These are phyloP conservation scores for Lachnellula cervina DNA, from an alignment of 2,329 filamentous ascomycete species.

Conservation along the genomic window DNA sequence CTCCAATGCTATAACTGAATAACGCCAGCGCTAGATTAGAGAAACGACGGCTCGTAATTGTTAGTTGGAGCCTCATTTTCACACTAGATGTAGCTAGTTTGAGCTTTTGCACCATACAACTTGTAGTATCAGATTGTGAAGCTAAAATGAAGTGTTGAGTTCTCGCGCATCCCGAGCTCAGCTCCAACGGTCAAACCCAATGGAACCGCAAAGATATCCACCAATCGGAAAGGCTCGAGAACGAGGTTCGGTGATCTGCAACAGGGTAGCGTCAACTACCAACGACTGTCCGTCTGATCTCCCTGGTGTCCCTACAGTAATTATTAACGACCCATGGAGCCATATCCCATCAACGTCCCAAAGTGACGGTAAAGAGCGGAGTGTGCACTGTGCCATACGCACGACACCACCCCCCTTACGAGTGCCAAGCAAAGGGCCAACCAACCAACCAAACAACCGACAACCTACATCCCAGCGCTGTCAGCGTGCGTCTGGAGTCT, in stretches of 20 bases:
- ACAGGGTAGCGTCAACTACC: background rate
- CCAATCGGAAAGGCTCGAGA: background rate
- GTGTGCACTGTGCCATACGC: background rate
- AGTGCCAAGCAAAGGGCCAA: background rate
- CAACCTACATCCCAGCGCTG: background rate
- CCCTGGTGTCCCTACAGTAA: no score
- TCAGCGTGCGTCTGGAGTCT: background rate
- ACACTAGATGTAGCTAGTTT: no score
- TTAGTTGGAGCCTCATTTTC: no score
- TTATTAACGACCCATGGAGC: background rate
- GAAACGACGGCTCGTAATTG: no score
- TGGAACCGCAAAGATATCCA: background rate
- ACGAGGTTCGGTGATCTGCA: background rate
- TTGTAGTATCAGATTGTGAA: no score
- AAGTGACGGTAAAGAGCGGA: no score
- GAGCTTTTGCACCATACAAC: no score
- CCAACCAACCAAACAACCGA: no score
- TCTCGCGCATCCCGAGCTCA: background rate
- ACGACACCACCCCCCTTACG: background rate
- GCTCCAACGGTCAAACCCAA: background rate
- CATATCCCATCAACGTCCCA: background rate
- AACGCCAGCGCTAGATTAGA: no score
- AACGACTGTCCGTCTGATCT: background rate
- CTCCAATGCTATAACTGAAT: no score
- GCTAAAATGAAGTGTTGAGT: background rate